Evolutionary conservation across 768 basidiomycete genomes (phyloP), one percentile per base, ranked within the genome.

Genomic region (Auriscalpium orientale): DNA sequence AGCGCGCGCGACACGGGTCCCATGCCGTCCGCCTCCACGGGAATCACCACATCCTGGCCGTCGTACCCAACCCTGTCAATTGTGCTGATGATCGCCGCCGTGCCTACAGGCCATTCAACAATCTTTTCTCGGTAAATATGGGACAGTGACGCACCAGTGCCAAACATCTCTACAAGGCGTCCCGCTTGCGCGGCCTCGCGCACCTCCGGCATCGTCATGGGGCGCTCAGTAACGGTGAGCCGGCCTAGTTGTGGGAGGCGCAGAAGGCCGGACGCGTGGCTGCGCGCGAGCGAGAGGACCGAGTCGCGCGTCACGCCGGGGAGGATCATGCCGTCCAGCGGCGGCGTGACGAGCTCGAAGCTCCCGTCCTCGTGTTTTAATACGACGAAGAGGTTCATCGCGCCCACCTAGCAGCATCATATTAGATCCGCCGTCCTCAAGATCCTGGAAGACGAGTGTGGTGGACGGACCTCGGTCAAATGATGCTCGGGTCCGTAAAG

Each of bases 321-420:
- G 34, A 77, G 69, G 53, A 77, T 71, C 52, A 74, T 66, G 49
- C 74, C 76, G 56, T 62, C 61, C 5, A 62, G 51, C 33, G 61
- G 59, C 11, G 61, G 61, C 2, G 61, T 62, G 20, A 62, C 61
- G 38, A 62, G 61, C 16, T 62, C 61, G 49, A 72, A 22, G 8
- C 49, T 76, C 2, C 82, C 85, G 61, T 86, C 80, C 9, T 78
- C 76, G 9, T 80, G 71, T 65, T 78, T 72, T 50, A 87, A 71
- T 1, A 84, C 85, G 13, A 80, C 76, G 59, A 91, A 89, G 52
- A 91, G 76, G 68, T 93, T 93, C 91, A 92, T 93, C 12, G 84
- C 76, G 47, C 91, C 80, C 44, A 81, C 87, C 65, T 87, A 80
- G 44, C 4, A 28, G 18, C 0, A 75, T 72, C 7, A 73, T 73